These are phyloP conservation scores for Cadophora luteo-olivacea DNA, from an alignment of 2,329 filamentous ascomycete species.

Conservation along the genomic window DNA sequence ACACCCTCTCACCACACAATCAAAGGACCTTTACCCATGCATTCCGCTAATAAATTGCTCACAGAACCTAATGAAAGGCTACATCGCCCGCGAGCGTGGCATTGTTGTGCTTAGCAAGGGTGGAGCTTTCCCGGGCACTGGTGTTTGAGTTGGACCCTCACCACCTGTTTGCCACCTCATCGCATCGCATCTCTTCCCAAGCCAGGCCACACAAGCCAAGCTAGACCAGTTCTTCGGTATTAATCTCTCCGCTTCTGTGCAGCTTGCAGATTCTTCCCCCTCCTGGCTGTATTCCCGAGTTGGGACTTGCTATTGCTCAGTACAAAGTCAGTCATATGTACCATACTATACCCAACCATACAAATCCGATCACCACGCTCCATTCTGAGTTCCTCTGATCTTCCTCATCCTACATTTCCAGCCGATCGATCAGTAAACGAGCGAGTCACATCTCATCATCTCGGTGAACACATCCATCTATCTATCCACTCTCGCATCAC, in stretches of 20 bases:
- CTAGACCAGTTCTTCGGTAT: not conserved
- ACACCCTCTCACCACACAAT: constrained; percentile 2
- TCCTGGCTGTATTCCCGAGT: not conserved
- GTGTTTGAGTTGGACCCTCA: constrained; percentile 53
- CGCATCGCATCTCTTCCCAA: not conserved
- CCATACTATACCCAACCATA: not conserved
- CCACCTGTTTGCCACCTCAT: not conserved
- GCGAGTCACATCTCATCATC: constrained; percentile 7
- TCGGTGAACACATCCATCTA: constrained; percentile 21
- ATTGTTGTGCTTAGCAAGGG: constrained; percentile 93
- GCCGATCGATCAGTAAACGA: constrained; percentile 1
- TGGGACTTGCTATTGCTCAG: constrained; percentile 2
- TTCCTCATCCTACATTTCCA: not conserved
- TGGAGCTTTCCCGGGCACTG: constrained; percentile 92
- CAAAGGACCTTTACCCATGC: not conserved
- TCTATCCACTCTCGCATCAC: not conserved
- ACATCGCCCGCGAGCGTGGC: constrained; percentile 88
- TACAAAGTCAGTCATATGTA: not conserved
- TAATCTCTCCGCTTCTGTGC: not conserved
- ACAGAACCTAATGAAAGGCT: constrained; percentile 81
- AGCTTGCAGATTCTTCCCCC: not conserved
- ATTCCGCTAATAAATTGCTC: constrained; percentile 21
- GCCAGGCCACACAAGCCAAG: not conserved
- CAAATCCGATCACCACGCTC: not conserved
- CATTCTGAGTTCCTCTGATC: not conserved